Evolutionary conservation across 805 yeast genomes (phyloP).

Genomic region (Candida piceae): DNA sequence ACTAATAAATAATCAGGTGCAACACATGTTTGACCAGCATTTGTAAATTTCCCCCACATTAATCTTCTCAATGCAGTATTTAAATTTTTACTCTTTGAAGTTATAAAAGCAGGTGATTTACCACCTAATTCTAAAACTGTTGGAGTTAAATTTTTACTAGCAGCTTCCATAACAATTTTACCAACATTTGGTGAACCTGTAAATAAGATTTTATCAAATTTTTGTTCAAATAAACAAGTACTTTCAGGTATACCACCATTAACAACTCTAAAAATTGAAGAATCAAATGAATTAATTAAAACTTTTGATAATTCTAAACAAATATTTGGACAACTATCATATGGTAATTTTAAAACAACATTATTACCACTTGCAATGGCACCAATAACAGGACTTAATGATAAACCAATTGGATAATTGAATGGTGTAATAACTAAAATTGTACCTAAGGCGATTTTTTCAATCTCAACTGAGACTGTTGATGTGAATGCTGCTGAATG

Average conservation of each 20-base stretch:
- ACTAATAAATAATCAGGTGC: slow-evolving; percentile 80
- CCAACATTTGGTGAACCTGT: slow-evolving; percentile 83
- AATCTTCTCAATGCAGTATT: slow-evolving; percentile 42
- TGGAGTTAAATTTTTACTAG: slow-evolving; percentile 84
- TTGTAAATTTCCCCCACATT: slow-evolving; percentile 71
- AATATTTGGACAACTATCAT: slow-evolving; percentile 65
- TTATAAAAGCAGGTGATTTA: slow-evolving; percentile 77
- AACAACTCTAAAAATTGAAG: slow-evolving; percentile 54
- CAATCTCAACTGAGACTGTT: slow-evolving; percentile 24
- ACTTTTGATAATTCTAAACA: slow-evolving; percentile 52
- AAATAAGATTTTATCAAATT: slow-evolving; percentile 77
- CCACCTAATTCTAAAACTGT: slow-evolving; percentile 84
- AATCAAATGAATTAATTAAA: slow-evolving; percentile 48
- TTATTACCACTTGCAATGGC: slow-evolving; percentile 86
- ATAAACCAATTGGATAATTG: slow-evolving; percentile 69
- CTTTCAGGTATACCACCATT: slow-evolving; percentile 69
- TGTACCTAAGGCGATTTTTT: slow-evolving; percentile 52
- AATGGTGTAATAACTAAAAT: slow-evolving; percentile 74
- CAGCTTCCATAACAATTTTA: slow-evolving; percentile 66
- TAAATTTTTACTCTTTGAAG: slow-evolving; percentile 44
- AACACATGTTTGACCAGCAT: slow-evolving; percentile 88
- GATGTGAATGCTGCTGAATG: slow-evolving; percentile 32
- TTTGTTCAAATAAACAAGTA: slow-evolving; percentile 48
- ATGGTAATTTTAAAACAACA: slow-evolving; percentile 64
- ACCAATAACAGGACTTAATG: slow-evolving; percentile 63